phyloP scores from a whole-genome alignment of 179 eudicot species.

The Gypsophila paniculata region DNA sequence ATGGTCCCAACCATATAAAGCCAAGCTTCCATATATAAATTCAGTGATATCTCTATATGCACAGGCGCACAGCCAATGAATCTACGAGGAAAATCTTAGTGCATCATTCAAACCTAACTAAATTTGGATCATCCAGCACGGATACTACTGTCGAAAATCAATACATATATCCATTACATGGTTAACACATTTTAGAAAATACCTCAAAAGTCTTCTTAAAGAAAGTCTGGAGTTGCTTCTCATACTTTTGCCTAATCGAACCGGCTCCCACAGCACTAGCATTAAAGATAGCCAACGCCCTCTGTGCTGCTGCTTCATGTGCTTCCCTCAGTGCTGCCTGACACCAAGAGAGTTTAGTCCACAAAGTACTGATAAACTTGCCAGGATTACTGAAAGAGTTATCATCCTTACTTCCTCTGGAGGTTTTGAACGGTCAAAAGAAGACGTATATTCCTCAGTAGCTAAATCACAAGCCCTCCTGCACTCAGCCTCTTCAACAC shows the following conservation, averaged over 20 bases:
- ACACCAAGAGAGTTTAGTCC: conserved; percentile 22
- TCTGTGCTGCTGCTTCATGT: conserved; percentile 74
- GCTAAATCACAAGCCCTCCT: conserved; percentile 84
- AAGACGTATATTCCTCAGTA: conserved; percentile 72
- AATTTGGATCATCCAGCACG: too few species aligned
- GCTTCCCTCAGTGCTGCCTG: conserved; percentile 86
- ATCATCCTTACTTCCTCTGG: conserved; percentile 79
- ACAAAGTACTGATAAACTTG: neutral
- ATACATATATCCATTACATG: too few species aligned
- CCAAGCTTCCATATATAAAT: too few species aligned
- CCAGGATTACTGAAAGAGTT: conserved; percentile 1
- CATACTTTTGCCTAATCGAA: conserved; percentile 68
- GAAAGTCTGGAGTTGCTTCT: conserved; percentile 69
- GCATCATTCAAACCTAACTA: too few species aligned
- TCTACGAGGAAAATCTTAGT: too few species aligned
- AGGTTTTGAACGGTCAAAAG: conserved; percentile 82
- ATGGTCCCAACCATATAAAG: too few species aligned
- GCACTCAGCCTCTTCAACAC: conserved; percentile 98
- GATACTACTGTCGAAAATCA: too few species aligned
- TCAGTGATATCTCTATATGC: too few species aligned
- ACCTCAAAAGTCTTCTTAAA: conserved; percentile 90
- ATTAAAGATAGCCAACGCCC: conserved; percentile 59
- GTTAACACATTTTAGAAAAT: neutral
- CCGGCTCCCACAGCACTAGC: conserved; percentile 85
- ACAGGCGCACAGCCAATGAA: too few species aligned